A percentile compares a stretch with the other conserved stretches of the same genome.
Evolutionary conservation across 345 rosid species (phyloP).

Genomic region (Eucalyptus dawsonii): DNA sequence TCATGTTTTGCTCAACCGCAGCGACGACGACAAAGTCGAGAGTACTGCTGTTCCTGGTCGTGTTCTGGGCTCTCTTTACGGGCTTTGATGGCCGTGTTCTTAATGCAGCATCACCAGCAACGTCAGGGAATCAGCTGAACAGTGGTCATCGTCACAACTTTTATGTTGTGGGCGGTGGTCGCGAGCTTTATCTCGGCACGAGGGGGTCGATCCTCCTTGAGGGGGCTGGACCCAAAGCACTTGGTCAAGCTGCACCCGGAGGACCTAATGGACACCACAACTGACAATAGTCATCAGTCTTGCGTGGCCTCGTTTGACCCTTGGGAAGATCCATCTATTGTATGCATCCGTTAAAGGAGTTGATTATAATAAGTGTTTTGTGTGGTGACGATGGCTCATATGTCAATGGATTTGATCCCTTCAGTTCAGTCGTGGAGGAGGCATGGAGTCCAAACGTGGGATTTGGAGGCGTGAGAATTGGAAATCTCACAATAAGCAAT

Average conservation of each 20-base stretch:
- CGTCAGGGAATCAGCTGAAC: neutral
- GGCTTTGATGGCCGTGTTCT: neutral
- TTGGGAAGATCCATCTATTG: neutral
- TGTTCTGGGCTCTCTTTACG: neutral
- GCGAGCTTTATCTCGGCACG: neutral
- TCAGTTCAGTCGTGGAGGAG: neutral
- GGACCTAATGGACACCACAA: constrained; percentile 24
- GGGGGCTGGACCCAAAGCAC: neutral
- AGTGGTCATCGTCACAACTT: neutral
- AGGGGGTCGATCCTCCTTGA: neutral
- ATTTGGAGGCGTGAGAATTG: no score
- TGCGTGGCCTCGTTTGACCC: neutral
- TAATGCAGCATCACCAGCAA: neutral
- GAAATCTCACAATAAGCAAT: no score
- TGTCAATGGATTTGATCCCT: neutral
- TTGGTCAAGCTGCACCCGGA: constrained; percentile 1
- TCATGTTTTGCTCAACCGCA: neutral
- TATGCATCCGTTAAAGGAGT: neutral
- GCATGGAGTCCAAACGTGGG: neutral
- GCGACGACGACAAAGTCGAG: neutral
- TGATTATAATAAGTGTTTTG: neutral
- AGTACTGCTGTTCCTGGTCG: neutral
- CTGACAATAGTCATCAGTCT: neutral
- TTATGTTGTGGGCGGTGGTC: neutral
- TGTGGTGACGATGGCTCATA: neutral